Evolutionary conservation across 2,329 filamentous ascomycete genomes (phyloP).

Genomic region (Diaporthe aspalathi): DNA sequence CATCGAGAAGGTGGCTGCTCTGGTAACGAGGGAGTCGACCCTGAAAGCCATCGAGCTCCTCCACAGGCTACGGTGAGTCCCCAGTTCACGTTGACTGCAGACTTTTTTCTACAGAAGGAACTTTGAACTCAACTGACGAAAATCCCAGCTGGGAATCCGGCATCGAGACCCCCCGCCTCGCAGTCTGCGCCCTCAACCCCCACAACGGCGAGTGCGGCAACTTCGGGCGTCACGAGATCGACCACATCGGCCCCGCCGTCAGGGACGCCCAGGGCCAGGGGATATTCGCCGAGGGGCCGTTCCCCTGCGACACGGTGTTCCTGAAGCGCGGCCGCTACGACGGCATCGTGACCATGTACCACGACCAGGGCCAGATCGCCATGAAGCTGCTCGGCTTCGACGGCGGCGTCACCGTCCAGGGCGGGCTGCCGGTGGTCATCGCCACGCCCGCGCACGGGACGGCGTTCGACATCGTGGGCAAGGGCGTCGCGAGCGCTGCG

Average conservation of each 20-base stretch:
- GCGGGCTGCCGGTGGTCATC: conserved; percentile 47
- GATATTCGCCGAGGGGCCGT: conserved; percentile 48
- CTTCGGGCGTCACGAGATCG: conserved; percentile 49
- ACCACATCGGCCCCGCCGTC: conserved; percentile 48
- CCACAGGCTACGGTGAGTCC: conserved; percentile 45
- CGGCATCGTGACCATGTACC: conserved; percentile 52
- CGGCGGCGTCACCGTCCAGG: conserved; percentile 50
- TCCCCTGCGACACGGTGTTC: conserved; percentile 51
- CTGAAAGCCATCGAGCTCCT: conserved; percentile 46
- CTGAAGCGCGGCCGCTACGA: conserved; percentile 48
- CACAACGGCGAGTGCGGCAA: conserved; percentile 50
- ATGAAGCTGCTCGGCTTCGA: conserved; percentile 51
- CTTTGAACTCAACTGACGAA: too few relatives aligned
- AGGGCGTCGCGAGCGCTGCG: conserved; percentile 45
- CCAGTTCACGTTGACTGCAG: too few relatives aligned
- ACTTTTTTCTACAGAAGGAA: too few relatives aligned
- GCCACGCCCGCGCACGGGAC: conserved; percentile 48
- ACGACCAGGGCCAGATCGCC: conserved; percentile 52
- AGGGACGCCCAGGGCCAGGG: conserved; percentile 43
- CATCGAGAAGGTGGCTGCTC: conserved; percentile 46
- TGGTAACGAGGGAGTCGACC: conserved; percentile 45
- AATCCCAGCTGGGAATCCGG: conserved; percentile 47
- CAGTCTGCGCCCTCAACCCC: conserved; percentile 50
- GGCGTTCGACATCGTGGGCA: conserved; percentile 48
- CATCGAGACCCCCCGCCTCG: conserved; percentile 46